Conservation (phyloP, 2,329 filamentous ascomycete species). For the Nothomitra cinnamomea region DNA sequence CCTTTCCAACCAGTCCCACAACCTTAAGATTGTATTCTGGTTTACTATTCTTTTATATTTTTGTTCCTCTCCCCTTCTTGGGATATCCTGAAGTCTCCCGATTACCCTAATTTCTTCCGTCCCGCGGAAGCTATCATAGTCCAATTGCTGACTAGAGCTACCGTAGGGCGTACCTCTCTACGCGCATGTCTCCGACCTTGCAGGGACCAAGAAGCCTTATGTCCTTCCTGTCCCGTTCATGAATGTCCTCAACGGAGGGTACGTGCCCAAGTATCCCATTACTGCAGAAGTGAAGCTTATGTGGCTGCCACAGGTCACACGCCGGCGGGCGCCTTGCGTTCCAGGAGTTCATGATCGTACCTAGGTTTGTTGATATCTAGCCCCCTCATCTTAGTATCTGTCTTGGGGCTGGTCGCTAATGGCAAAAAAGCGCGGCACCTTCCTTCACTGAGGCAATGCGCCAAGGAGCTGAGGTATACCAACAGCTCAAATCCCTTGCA, state of each 20-base stretch:
- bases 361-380: slow-evolving; percentile 38
- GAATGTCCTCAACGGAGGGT: slow-evolving; percentile 72
- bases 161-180: slow-evolving; percentile 61
- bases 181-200: slow-evolving; percentile 72
- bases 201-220: slow-evolving; percentile 81
- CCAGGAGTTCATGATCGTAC: slow-evolving; percentile 95
- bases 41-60: background rate
- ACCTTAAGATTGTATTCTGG: background rate
- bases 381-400: background rate
- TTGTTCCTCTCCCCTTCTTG: background rate
- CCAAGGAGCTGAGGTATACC: slow-evolving; percentile 95
- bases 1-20: background rate
- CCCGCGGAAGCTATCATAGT: background rate
- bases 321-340: slow-evolving; percentile 90
- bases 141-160: background rate
- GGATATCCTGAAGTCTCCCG: background rate
- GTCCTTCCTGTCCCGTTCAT: slow-evolving; percentile 83
- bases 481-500: slow-evolving; percentile 86
- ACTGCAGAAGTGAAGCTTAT: slow-evolving; percentile 10
- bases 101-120: background rate
- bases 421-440: slow-evolving; percentile 50
- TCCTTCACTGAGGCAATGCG: slow-evolving; percentile 92
- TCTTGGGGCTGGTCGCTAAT: slow-evolving; percentile 8
- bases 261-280: slow-evolving; percentile 16
- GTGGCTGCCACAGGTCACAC: slow-evolving; percentile 46